A percentile compares a stretch with the other conserved stretches of the same genome.
Conservation (phyloP, 345 rosid species). For the Camelina laxa region DNA sequence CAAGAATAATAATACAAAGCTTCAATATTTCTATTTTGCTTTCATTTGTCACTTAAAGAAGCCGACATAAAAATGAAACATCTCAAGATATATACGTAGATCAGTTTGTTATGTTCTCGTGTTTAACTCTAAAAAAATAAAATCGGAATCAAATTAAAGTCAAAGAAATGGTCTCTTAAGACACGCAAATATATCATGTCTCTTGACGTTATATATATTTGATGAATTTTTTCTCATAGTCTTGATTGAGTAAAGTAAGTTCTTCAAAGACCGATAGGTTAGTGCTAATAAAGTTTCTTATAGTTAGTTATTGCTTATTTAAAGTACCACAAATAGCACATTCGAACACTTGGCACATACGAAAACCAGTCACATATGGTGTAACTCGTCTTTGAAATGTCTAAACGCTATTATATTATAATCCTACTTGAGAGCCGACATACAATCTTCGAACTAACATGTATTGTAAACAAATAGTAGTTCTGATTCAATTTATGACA, state of each 20-base stretch:
- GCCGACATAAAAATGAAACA: conserved; percentile 3
- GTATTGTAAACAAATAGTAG: background rate
- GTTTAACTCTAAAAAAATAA: background rate
- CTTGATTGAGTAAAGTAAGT: background rate
- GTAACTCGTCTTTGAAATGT: background rate
- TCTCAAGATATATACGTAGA: conserved; percentile 1
- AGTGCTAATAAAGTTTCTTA: background rate
- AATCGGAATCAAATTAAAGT: background rate
- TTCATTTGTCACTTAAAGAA: background rate
- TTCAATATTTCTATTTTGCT: too few species aligned
- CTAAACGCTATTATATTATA: background rate
- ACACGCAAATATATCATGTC: conserved; percentile 3
- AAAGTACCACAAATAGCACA: background rate
- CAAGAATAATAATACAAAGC: too few species aligned
- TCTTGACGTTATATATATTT: background rate
- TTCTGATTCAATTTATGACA: background rate
- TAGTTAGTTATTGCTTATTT: background rate
- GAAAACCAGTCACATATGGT: background rate
- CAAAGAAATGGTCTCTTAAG: too few species aligned
- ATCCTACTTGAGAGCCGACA: background rate
- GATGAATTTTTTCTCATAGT: background rate
- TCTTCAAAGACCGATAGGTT: background rate
- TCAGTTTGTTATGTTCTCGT: conserved; percentile 2
- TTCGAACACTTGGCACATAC: background rate
- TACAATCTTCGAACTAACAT: background rate